Conservation (phyloP, 768 basidiomycete genomes). For the Lactifluus piperatus region DNA sequence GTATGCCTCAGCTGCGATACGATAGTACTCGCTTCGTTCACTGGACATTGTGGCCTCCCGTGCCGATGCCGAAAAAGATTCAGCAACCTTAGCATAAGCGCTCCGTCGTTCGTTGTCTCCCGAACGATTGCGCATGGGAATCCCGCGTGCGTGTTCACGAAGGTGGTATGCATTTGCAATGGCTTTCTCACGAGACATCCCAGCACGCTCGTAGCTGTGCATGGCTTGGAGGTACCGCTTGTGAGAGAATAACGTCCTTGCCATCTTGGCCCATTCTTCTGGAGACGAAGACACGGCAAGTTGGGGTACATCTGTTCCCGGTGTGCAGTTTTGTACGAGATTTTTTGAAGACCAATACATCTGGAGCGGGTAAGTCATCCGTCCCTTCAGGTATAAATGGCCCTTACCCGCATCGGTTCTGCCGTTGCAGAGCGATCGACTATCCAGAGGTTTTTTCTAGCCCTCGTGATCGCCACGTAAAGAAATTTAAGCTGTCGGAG, state of each 20-base stretch:
- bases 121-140: conserved; percentile 15
- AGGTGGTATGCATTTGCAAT: conserved; percentile 47
- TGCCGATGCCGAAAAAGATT: conserved; percentile 40
- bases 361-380: conserved; percentile 26
- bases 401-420: conserved; percentile 51
- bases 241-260: conserved; percentile 33
- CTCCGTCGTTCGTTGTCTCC: conserved; percentile 19
- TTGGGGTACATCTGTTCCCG: conserved; percentile 40
- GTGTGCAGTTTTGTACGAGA: conserved; percentile 41
- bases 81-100: conserved; percentile 39
- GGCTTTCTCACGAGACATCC: conserved; percentile 32
- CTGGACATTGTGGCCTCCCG: conserved; percentile 21
- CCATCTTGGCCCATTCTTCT: conserved; percentile 39
- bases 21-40: conserved; percentile 30
- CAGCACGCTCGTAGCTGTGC: conserved; percentile 45
- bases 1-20: conserved; percentile 40
- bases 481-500: conserved; percentile 44
- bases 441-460: conserved; percentile 61
- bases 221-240: conserved; percentile 45
- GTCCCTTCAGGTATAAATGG: not conserved
- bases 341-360: conserved; percentile 40
- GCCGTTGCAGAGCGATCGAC: conserved; percentile 48
- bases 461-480: conserved; percentile 59
- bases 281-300: conserved; percentile 46
- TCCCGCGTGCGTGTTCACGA: conserved; percentile 40